These are phyloP conservation scores for Naumovozyma baii DNA, from an alignment of 805 yeast genomes.

Conservation along the genomic window DNA sequence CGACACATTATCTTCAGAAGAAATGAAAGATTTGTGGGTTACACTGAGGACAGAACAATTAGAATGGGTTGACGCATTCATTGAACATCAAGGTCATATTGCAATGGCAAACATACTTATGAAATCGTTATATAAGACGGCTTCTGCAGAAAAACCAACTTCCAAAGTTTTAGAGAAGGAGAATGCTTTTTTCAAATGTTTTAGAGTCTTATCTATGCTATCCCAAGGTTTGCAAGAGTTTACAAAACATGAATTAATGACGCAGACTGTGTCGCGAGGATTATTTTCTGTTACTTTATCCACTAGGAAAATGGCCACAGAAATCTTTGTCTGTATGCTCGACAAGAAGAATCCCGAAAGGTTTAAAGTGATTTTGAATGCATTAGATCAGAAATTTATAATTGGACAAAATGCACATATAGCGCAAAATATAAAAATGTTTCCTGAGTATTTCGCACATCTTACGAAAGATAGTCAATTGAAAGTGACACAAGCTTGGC, in stretches of 20 bases:
- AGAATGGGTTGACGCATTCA: conserved; percentile 70
- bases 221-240: conserved; percentile 23
- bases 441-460: conserved; percentile 15
- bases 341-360: conserved; percentile 39
- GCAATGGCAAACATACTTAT: conserved; percentile 61
- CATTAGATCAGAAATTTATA: conserved; percentile 30
- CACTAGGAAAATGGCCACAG: conserved; percentile 74
- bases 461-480: conserved; percentile 16
- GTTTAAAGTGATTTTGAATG: conserved; percentile 33
- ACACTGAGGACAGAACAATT: conserved; percentile 83
- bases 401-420: conserved; percentile 22
- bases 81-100: conserved; percentile 73
- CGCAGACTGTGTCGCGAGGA: conserved; percentile 61
- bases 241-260: conserved; percentile 30
- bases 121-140: conserved; percentile 31
- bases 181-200: conserved; percentile 62
- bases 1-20: conserved; percentile 54
- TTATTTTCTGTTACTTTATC: conserved; percentile 63
- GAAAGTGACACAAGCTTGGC: conserved; percentile 57
- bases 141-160: conserved; percentile 22
- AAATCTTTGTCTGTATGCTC: conserved; percentile 51
- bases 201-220: conserved; percentile 41
- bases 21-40: conserved; percentile 79
- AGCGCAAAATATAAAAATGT: conserved; percentile 11
- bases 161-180: conserved; percentile 57